Base-by-base conservation (phyloP, 805 yeast genomes). In the Candida glaebosa region DNA sequence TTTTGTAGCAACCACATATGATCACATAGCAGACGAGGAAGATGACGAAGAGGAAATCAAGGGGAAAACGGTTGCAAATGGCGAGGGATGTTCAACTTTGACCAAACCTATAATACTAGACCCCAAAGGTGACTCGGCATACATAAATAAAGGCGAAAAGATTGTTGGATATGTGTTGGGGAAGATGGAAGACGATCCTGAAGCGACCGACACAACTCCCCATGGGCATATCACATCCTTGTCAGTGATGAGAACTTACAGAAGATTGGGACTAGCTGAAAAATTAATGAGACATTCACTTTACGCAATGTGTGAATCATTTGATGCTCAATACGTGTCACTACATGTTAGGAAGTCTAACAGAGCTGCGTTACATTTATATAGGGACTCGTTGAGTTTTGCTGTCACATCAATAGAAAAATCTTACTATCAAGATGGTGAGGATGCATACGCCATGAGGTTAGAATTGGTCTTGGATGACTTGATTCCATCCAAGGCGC, bases 161-260 rank as follows among this genome's bases (percentile, higher is more conserved):
- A 76, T 93, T 25, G 95, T 93, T n/a, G 99, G 98, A 4, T 93
- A 93, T 57, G 98, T 88, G 3, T 70, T 93, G 49, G 96, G 96
- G 1, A 93, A 93, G 63, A 87, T 93, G 96, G 96, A 93, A 54
- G 97, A 90, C 60, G 96, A 89, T 55, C 89, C 90, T 14, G 82
- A 78, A 9, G 82, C 84, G 5, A 81, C 73, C 32, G 86, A 81
- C 47, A 81, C 79, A 52, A 75, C 81, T n/a, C 82, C 82, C 16
- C 91, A 87, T 56, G 99, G 98, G 1, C 99, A 93, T 67, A 82
- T 93, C 51, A 93, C 99, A 0, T 87, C 96, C 12, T 66, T 93
- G 41, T 82, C 96, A 37, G 99, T 93, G 38, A 87, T 89, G 95
- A 79, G 99, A 65, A 84, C 96, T 2, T 93, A 91, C 60, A 78